Base-by-base conservation (phyloP, 495 filamentous ascomycete genomes). In the Peziza echinospora region DNA sequence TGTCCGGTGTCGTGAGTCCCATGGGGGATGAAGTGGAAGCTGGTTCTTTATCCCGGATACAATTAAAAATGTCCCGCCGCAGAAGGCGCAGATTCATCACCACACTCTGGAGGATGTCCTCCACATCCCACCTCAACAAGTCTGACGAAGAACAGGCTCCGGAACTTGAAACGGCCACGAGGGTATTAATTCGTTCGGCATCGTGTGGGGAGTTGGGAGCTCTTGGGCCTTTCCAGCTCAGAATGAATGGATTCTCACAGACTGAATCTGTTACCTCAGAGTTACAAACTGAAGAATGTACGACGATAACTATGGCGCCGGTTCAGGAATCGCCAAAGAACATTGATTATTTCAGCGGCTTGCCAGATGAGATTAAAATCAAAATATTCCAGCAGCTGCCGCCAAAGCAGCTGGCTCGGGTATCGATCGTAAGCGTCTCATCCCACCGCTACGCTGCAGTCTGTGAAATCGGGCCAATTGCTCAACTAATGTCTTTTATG, bases 321-420 rank as follows among this genome's bases (percentile, higher is more conserved):
- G n/a, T n/a, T n/a, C n/a, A n/a, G n/a, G n/a, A n/a, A n/a, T n/a
- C n/a, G n/a, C n/a, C n/a, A n/a, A n/a, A n/a, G n/a, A 37, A 37
- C 13, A 17, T 37, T 11, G 30, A 37, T 17, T 37, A 37, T 37
- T 37, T 37, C 19, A 49, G 21, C 0, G 34, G 26, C 7, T 30
- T 59, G 17, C 56, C 56, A 11, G 47, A 52, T 17, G 89, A 97
- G 65, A 67, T 97, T 45, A 78, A 77, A 54, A 70, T 89, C 50
- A 61, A 77, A 26, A 75, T 96, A 45, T 71, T 97, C 47, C 67
- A 71, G 4, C 83, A 78, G 54, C 63, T 96, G 23, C 70, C 64
- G 23, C 85, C 87, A 9, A 82, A 75, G 53, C 78, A 96, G 58
- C 73, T 97, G 42, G 73, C 96, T 8, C 75, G 81, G 45, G 75